Base-by-base conservation (phyloP, 495 filamentous ascomycete genomes). In the Platismatia glauca region DNA sequence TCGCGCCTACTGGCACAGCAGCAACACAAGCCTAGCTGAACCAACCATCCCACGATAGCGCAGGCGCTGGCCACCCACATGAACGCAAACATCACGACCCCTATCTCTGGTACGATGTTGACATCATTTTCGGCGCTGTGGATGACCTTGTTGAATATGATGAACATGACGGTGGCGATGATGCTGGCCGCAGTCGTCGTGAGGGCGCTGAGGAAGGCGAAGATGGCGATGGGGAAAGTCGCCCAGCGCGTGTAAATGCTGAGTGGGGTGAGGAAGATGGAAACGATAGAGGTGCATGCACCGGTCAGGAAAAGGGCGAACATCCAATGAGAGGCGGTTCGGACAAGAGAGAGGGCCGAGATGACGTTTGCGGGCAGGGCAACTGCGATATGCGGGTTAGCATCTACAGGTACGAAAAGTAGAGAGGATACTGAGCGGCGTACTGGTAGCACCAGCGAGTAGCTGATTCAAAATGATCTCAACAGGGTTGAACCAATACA, bases 401-500 rank as follows among this genome's bases (percentile, higher is more conserved):
- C 57, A 4, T 20, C 13, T n/a, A 55, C 46, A 29, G 20, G 7
- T 20, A 27, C 22, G 18, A 39, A 7, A 16, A 43, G 33, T 52
- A 35, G 20, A 3, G 29, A 6, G 34, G 22, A 37, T 39, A 55
- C 33, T 27, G 44, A 34, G 37, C 27, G 20, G 77, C 82, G 35
- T 81, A 88, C 84, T 85, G 35, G 86, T 88, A 7, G 92, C 90
- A 31, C 92, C 91, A 7, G 89, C 72, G 7, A 96, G 75, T 27
- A 97, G 80, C 72, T 96, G 88, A 63, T 76, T 81, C 56, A 88
- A 72, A 24, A 97, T 73, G 62, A 96, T 89, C 55, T 85, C 74
- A 39, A 96, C 86, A 0, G 91, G 92, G 74, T 96, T 88, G 75
- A 97, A 97, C 83, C 88, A 92, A 71, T 94, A 97, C 29, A 93